Base-by-base conservation (phyloP, 768 basidiomycete genomes). In the Fistulinella prunicolor region DNA sequence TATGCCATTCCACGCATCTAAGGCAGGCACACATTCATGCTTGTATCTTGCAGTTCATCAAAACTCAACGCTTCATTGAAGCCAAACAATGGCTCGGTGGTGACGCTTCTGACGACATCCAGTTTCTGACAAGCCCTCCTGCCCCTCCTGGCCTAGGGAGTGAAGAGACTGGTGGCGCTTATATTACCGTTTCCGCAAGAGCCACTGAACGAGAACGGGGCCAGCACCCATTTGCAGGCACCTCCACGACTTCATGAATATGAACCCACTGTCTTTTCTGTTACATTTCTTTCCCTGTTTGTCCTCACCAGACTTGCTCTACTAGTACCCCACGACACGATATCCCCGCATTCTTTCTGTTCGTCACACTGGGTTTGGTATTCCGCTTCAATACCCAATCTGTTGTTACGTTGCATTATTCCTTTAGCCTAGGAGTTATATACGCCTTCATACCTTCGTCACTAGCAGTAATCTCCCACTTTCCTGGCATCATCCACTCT, bases 181-280 rank as follows among this genome's bases (percentile, higher is more conserved):
- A 93, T 62, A 82, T 92, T 59, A 93, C 91, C 14, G 74, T 93
- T 44, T 92, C 90, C 35, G 85, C 87, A 56, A 81, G 82, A 60
- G 90, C 81, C 23, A 83, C 81, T 61, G 86, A 90, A 67, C 80
- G 83, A 56, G 79, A 76, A 62, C 57, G 56, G 51, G 58, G 63
- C 57, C 58, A 63, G 47, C 53, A 51, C 29, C 64, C 61, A 19
- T 51, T 54, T 46, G 51, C 56, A 47, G 47, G 53, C 48, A 42
- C 67, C 51, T 56, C 66, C 58, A 56, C 29, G 47, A 54, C 51
- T 46, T 58, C 66, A 66, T 67, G 62, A 68, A 36, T 46, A 51
- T 37, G 38, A 47, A 50, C 34, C n/a, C 56, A 58, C 55, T 29
- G 34, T 50, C 50, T n/a, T 50, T 46, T 44, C 39, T 17, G 32